Percentiles rank a stretch among this genome's conserved stretches.
Evolutionary conservation across 164 flowering plant genomes (phyloP).

Genomic region (Taxillus chinensis): DNA sequence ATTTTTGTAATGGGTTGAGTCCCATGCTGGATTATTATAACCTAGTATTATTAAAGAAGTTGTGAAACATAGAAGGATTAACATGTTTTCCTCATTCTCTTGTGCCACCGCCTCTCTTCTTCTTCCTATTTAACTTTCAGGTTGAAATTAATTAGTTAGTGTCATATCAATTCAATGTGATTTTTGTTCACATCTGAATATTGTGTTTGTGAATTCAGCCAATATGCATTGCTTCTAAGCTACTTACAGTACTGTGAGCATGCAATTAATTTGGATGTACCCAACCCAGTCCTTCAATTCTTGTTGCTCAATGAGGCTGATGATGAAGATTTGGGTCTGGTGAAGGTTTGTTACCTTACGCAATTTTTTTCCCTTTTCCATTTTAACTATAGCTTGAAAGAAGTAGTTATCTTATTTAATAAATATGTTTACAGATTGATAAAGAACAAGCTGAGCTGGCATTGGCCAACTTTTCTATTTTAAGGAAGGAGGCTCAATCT

Average conservation of each 20-base stretch:
- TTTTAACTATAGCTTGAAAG: background rate
- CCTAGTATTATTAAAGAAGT: no score
- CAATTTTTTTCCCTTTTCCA: background rate
- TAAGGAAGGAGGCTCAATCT: constrained; percentile 78
- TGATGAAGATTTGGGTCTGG: constrained; percentile 62
- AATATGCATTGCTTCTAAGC: constrained; percentile 86
- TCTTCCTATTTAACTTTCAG: no score
- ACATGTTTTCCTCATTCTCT: no score
- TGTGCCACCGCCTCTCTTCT: no score
- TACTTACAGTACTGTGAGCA: constrained; percentile 92
- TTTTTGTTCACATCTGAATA: constrained; percentile 13
- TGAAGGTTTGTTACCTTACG: constrained; percentile 35
- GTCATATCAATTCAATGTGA: background rate
- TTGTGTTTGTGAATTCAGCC: constrained; percentile 36
- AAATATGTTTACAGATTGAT: constrained; percentile 46
- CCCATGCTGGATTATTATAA: no score
- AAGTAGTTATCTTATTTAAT: no score
- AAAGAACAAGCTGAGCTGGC: constrained; percentile 81
- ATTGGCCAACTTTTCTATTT: constrained; percentile 61
- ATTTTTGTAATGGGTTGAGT: no score
- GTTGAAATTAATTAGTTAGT: no score
- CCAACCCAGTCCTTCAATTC: constrained; percentile 56
- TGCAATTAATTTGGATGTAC: constrained; percentile 81
- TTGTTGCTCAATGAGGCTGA: constrained; percentile 61
- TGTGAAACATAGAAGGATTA: no score